Evolutionary conservation across 306 rosid species (phyloP).

Genomic region (Parietaria judaica): DNA sequence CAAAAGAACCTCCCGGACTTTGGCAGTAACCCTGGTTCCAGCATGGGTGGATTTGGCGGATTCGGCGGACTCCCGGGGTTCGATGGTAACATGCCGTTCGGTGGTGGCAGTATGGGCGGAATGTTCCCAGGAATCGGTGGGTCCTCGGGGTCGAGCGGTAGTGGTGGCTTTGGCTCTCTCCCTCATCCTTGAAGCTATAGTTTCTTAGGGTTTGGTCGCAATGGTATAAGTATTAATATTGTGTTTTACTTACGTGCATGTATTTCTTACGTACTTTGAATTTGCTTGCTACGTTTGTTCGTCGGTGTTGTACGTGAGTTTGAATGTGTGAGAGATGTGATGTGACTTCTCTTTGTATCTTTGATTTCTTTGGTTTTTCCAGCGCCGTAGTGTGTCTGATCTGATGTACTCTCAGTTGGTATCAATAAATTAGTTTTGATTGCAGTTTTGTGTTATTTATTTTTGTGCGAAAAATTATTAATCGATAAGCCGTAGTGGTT

Average conservation of each 20-base stretch:
- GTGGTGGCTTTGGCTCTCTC: background rate
- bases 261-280: too few species aligned
- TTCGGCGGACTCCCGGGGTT: background rate
- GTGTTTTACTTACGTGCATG: background rate
- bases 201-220: background rate
- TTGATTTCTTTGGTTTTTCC: background rate
- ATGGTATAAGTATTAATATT: too few species aligned
- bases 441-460: too few species aligned
- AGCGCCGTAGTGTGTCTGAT: background rate
- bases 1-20: slow-evolving; percentile 1
- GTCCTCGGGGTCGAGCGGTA: background rate
- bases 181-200: slow-evolving; percentile 1
- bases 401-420: too few species aligned
- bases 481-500: too few species aligned
- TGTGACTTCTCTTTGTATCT: background rate
- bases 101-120: background rate
- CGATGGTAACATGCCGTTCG: background rate
- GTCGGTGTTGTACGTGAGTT: background rate
- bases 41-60: background rate
- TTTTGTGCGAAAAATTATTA: too few species aligned
- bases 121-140: background rate
- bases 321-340: background rate
- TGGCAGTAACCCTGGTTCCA: background rate
- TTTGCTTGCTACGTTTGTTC: background rate
- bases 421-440: too few species aligned